Evolutionary conservation across 192 early-diverging fungal genomes (phyloP).

Genomic region (Polychytrium aggregatum): DNA sequence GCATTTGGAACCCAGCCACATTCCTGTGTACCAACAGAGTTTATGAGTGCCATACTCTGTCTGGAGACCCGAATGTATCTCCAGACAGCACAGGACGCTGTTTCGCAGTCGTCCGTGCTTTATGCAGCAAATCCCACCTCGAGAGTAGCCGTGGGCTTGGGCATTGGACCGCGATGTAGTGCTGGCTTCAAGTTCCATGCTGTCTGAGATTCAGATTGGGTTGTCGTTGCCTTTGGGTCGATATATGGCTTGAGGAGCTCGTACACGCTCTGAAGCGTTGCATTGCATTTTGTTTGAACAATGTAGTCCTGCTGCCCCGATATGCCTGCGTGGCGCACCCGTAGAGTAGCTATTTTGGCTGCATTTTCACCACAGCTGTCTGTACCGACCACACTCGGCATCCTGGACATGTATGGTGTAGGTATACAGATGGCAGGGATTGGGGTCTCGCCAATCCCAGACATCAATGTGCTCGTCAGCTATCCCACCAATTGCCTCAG

Average conservation of each 20-base stretch:
- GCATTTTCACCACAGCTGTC: too few species aligned
- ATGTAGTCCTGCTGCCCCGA: too few species aligned
- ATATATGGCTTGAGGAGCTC: too few species aligned
- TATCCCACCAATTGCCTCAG: neutral
- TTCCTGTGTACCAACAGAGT: slow-evolving; percentile 1
- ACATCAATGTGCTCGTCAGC: neutral
- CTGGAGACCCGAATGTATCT: neutral
- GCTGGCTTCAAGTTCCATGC: slow-evolving; percentile 2
- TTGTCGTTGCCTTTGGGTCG: too few species aligned
- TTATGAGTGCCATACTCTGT: too few species aligned
- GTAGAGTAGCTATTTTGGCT: too few species aligned
- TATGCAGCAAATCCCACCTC: slow-evolving; percentile 1
- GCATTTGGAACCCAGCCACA: slow-evolving; percentile 7
- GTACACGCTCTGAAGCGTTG: too few species aligned
- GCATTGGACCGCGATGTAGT: neutral
- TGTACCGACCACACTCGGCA: too few species aligned
- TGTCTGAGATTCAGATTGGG: too few species aligned
- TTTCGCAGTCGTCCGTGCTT: neutral
- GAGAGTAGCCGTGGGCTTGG: slow-evolving; percentile 1
- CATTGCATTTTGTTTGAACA: too few species aligned
- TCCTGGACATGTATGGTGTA: neutral
- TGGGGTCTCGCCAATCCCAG: neutral
- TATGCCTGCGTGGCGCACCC: too few species aligned
- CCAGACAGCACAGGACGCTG: neutral
- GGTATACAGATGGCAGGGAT: neutral